Evolutionary conservation across 2,329 filamentous ascomycete species (phyloP), one percentile per base, ranked within the genome.

Genomic region (Colletotrichum truncatum): DNA sequence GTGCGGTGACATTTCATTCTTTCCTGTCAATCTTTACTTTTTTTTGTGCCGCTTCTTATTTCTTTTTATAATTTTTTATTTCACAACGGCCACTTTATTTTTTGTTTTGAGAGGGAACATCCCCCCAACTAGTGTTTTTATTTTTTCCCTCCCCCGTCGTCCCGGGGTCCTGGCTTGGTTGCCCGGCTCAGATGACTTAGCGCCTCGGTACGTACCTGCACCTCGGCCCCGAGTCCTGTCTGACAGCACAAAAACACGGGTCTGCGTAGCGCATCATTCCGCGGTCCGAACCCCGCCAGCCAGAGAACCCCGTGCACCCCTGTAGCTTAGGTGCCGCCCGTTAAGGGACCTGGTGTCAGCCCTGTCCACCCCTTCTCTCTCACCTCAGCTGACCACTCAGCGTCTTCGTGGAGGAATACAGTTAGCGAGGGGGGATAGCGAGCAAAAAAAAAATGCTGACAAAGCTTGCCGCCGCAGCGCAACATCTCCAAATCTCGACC

Each of bases 211-310:
- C 62, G 62, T 65, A 62, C 48, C 12, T 12, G 0, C 23, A 8
- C n/a, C n/a, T 23, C 21, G 12, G 21, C 2, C 43, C 1, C 25
- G 14, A 23, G 18, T 14, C 23, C 32, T 36, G 10, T 36, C n/a
- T n/a, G n/a, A n/a, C 38, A 41, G 16, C 38, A 16, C 38, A 18
- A 41, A 41, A 41, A 16, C 38, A 26, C 18, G 12, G 1, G 45
- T 16, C 6, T n/a, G n/a, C 38, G 16, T 61, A 55, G 62, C 49
- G 62, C 62, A 41, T 61, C 62, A 65, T 65, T 41, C 55, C 55
- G 56, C 56, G 6, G 18, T 36, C 41, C 55, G 41, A 43, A 61
- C 62, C 62, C 62, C 61, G 48, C 62, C 62, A 65, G 49, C 16
- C n/a, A n/a, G 30, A 25, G 56, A 54, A 34, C 18, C 57, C 54